Evolutionary conservation across 2,329 filamentous ascomycete species (phyloP), one percentile per base, ranked within the genome.

Genomic region (Paraphoma chrysanthemicola): DNA sequence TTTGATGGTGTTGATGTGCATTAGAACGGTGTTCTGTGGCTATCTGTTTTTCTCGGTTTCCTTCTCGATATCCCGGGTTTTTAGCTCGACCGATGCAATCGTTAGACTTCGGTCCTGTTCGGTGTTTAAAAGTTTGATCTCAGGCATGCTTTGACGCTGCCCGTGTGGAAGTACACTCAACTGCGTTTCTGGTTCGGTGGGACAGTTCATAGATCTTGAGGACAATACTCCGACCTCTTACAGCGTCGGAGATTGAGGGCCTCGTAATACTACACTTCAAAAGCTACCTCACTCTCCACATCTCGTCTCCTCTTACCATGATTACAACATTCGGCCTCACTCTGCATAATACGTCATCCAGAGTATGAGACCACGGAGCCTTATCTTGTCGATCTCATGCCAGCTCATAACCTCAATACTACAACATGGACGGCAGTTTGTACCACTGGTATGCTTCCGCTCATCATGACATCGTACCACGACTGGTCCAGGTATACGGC

Each of bases 1-100:
- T 69, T 69, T 63, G 65, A 72, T 64, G 67, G 71, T 51, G 36
- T 60, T 64, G 67, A 72, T 73, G 65, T 71, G 69, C 71, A 74
- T 73, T 67, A 66, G 57, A 73, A 64, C 61, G 70, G 68, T 70
- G 69, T 70, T 67, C 39, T 57, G 60, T 53, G 59, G 63, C 54
- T 53, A 47, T 56, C 50, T 46, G 55, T 52, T 60, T 59, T 33
- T 52, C 57, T 63, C 39, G 57, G 50, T 60, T 56, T 54, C 42
- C 47, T 56, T 62, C 59, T 56, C 62, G 61, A 66, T 70, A 69
- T 69, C 60, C 62, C 61, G 43, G 53, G 56, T 58, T 54, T 43
- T 51, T 45, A 48, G 48, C 46, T 51, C 52, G 45, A 48, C 44
- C 57, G 53, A 49, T 18, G 55, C 56, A 56, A 64, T 62, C 43